Percentiles rank a stretch among this genome's conserved stretches.
Evolutionary conservation across 2,329 filamentous ascomycete genomes (phyloP).

Genomic region (Fusarium oligoseptatum): DNA sequence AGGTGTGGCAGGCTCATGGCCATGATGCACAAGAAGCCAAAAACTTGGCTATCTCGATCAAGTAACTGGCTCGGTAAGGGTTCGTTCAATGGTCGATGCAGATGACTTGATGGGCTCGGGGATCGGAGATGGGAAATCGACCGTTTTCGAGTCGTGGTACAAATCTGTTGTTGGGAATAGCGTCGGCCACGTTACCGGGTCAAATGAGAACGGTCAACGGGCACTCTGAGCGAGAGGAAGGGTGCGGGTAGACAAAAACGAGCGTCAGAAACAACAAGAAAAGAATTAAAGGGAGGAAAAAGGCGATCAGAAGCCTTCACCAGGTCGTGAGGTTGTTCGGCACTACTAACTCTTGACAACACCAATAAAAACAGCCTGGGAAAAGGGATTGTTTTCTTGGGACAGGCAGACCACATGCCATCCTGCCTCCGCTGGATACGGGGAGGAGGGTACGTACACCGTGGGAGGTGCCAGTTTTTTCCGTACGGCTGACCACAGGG

Average conservation of each 20-base stretch:
- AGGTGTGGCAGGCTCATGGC: conserved; percentile 69
- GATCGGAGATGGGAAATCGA: conserved; percentile 17
- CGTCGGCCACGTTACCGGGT: conserved; percentile 12
- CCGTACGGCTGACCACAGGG: conserved; percentile 22
- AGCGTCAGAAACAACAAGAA: conserved; percentile 39
- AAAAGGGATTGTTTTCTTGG: conserved; percentile 51
- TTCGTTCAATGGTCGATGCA: conserved; percentile 15
- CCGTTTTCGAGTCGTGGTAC: conserved; percentile 22
- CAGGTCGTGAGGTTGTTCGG: conserved; percentile 37
- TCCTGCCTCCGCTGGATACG: conserved; percentile 24
- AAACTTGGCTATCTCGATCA: conserved; percentile 42
- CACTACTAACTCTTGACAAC: conserved; percentile 37
- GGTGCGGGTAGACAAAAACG: conserved; percentile 43
- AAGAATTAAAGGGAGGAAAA: conserved; percentile 23
- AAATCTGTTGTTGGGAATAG: not conserved
- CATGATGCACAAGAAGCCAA: conserved; percentile 64
- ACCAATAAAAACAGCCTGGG: conserved; percentile 42
- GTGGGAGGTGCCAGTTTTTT: conserved; percentile 25
- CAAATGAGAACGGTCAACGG: conserved; percentile 21
- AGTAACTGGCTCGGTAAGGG: conserved; percentile 19
- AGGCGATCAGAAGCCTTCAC: conserved; percentile 39
- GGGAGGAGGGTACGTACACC: conserved; percentile 14
- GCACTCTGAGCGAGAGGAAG: conserved; percentile 43
- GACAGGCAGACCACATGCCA: conserved; percentile 40
- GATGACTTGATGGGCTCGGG: conserved; percentile 1